A percentile compares a stretch with the other conserved stretches of the same genome.
Evolutionary conservation across 331 rosid species (phyloP).

Genomic region (Spiraea crenata): DNA sequence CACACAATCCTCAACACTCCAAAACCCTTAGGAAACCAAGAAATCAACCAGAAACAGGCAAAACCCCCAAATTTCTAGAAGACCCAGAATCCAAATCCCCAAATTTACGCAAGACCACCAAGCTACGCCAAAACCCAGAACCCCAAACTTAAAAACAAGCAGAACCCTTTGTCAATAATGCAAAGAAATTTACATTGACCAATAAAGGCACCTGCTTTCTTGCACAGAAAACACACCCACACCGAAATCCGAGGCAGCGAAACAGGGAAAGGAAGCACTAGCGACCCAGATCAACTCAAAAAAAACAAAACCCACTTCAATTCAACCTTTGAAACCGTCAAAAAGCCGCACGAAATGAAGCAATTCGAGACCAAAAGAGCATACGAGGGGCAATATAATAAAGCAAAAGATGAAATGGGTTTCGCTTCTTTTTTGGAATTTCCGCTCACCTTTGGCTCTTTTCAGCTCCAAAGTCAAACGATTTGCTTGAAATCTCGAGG

Average conservation of each 20-base stretch:
- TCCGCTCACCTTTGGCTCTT: slow-evolving; percentile 27
- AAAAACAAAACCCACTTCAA: slow-evolving; percentile 33
- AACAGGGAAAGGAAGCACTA: slow-evolving; percentile 55
- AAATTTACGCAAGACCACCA: neutral
- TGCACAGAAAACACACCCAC: slow-evolving; percentile 34
- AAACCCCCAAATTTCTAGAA: neutral
- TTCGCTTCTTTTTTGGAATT: neutral
- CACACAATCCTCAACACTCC: slow-evolving; percentile 5
- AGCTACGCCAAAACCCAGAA: slow-evolving; percentile 16
- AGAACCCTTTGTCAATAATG: slow-evolving; percentile 24
- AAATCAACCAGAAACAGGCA: slow-evolving; percentile 1
- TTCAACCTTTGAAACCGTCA: slow-evolving; percentile 28
- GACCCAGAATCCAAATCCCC: slow-evolving; percentile 23
- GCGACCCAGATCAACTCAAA: slow-evolving; percentile 42
- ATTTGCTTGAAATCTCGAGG: slow-evolving; percentile 31
- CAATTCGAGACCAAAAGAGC: neutral
- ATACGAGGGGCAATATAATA: neutral
- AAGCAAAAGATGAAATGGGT: slow-evolving; percentile 10
- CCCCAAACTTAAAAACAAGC: slow-evolving; percentile 30
- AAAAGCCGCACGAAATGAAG: slow-evolving; percentile 25
- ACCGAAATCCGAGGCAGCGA: slow-evolving; percentile 73
- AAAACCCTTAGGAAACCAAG: slow-evolving; percentile 10
- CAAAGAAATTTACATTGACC: slow-evolving; percentile 46
- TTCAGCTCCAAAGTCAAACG: slow-evolving; percentile 50
- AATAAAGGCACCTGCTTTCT: slow-evolving; percentile 56